A percentile compares a stretch with the other conserved stretches of the same genome.
These are phyloP conservation scores for Micractinium sp. DNA, from an alignment of 139 green algal genomes.

Conservation along the genomic window DNA sequence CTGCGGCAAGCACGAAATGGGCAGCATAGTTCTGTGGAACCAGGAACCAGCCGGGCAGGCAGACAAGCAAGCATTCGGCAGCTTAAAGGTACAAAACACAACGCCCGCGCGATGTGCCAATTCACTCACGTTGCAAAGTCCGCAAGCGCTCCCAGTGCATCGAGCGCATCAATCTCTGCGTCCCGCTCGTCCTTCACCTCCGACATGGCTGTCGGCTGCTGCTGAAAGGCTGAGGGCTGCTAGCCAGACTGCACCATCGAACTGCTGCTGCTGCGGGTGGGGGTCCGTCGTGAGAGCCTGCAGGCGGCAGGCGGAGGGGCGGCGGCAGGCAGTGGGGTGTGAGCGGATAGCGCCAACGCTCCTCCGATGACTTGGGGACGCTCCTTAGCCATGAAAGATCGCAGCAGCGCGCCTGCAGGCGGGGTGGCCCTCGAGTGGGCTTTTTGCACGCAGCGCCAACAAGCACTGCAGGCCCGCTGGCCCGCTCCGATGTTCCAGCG, in stretches of 20 bases:
- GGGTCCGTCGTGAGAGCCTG: not conserved
- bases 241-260: not conserved
- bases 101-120: not conserved
- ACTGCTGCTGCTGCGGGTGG: not conserved
- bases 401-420: not conserved
- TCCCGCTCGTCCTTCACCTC: conserved; percentile 36
- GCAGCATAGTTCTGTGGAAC: no score
- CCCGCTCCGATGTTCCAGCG: not conserved
- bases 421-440: no score
- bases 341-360: no score
- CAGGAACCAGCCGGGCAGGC: not conserved
- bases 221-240: not conserved
- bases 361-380: not conserved
- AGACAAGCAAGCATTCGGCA: not conserved
- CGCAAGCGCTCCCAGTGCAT: conserved; percentile 56
- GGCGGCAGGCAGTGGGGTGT: no score
- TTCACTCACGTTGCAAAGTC: conserved; percentile 51
- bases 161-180: conserved; percentile 60
- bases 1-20: not conserved
- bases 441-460: not conserved
- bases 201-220: not conserved
- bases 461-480: no score
- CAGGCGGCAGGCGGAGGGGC: not conserved
- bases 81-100: not conserved
- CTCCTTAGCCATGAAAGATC: not conserved